Conservation (phyloP, 2,329 filamentous ascomycete genomes). For the Lanzia echinophila region DNA sequence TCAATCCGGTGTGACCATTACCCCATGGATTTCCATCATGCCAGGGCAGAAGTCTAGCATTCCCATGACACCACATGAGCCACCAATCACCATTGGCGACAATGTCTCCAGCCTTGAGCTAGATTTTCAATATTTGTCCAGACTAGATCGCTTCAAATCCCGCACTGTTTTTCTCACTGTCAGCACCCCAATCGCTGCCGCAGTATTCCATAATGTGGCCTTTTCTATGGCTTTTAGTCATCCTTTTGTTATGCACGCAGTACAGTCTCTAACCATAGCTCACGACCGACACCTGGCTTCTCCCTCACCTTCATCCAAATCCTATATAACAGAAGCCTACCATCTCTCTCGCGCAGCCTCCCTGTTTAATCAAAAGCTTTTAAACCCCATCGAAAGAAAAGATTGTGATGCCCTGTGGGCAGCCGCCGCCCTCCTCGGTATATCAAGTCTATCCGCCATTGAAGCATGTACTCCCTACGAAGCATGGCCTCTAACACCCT, state of each 20-base stretch:
- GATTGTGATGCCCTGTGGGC: slow-evolving; percentile 45
- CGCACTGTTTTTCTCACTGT: slow-evolving; percentile 38
- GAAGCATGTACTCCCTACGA: slow-evolving; percentile 37
- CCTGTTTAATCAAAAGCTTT: slow-evolving; percentile 41
- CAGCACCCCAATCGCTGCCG: slow-evolving; percentile 28
- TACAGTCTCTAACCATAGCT: slow-evolving; percentile 46
- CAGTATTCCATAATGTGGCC: slow-evolving; percentile 33
- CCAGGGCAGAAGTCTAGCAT: neutral
- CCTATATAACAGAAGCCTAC: slow-evolving; percentile 32
- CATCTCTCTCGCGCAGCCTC: slow-evolving; percentile 43
- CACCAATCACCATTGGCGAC: neutral
- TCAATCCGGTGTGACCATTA: no score
- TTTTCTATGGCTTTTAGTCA: slow-evolving; percentile 14
- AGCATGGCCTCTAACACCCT: slow-evolving; percentile 49
- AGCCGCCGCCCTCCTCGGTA: slow-evolving; percentile 40
- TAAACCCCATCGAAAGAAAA: slow-evolving; percentile 29
- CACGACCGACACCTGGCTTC: slow-evolving; percentile 42
- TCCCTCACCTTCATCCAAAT: slow-evolving; percentile 19
- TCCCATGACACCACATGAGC: neutral
- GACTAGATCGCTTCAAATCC: slow-evolving; percentile 37
- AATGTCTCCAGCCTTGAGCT: neutral
- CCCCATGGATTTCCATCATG: no score
- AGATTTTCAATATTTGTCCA: slow-evolving; percentile 24
- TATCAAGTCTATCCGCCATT: slow-evolving; percentile 39
- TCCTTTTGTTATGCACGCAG: slow-evolving; percentile 39